Base-by-base conservation (phyloP, 176 grass and related monocot genomes). In the Coix lacrymajobi region DNA sequence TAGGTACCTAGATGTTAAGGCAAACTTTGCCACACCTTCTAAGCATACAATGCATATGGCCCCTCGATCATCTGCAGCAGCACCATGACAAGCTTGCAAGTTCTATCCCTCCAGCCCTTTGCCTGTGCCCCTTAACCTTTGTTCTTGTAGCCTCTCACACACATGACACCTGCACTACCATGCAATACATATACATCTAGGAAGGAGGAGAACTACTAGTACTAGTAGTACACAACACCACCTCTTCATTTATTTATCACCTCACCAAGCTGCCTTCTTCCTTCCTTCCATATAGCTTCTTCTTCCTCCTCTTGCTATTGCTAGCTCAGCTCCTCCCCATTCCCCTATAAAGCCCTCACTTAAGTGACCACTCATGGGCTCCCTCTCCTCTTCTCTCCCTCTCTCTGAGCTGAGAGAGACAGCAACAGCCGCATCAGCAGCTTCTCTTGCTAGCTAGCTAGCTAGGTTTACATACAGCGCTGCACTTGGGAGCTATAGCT, bases 261-360 rank as follows among this genome's bases (percentile, higher is more conserved):
- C 58, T 13, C 36, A 14, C 20, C 46, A 60, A 31, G 13, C n/a
- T 46, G 9, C 32, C 26, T 63, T 17, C 39, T 46, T 30, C 39
- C 38, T n/a, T 70, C 24, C n/a, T 44, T n/a, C n/a, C n/a, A n/a
- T n/a, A n/a, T 71, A 26, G 22, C 39, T 73, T 16, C 68, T 46
- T 72, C 69, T 43, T 46, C 69, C 7, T 19, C 14, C n/a, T 69
- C 3, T 24, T 57, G 54, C 51, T n/a, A 22, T 54, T 54, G 8
- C 6, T 87, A n/a, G n/a, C n/a, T n/a, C n/a, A 41, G 22, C 66
- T 88, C 67, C 82, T 64, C 66, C 56, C 78, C 86, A 84, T 88
- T 46, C 86, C 81, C 71, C 89, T 87, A 92, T 89, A 86, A 79
- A 84, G 84, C 77, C 87, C 60, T 91, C 74, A 60, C 72, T 88